Percentiles rank a stretch among this genome's conserved stretches.
Conservation (phyloP, 129 eudicot species). For the Centaurea solstitialis region DNA sequence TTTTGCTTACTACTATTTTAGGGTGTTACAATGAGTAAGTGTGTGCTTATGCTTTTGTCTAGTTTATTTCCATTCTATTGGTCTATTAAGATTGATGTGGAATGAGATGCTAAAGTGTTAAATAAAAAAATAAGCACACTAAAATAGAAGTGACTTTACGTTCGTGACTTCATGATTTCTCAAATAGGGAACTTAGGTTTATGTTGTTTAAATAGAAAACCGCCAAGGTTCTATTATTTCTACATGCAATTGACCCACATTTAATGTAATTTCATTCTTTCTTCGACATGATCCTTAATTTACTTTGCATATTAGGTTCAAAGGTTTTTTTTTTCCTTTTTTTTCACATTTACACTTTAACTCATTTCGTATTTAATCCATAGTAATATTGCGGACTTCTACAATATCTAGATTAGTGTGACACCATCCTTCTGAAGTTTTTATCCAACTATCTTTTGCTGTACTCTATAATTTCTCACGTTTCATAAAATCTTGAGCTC, state of each 20-base stretch:
- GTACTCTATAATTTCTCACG: not conserved
- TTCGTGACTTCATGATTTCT: not conserved
- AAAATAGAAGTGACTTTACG: not conserved
- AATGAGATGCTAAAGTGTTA: not conserved
- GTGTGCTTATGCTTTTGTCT: not conserved
- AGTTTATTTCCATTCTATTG: not conserved
- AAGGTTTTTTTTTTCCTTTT: too few relatives aligned
- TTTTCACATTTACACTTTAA: too few relatives aligned
- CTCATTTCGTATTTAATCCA: too few relatives aligned
- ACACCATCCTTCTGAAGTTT: too few relatives aligned
- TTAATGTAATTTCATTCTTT: too few relatives aligned
- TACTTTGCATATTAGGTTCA: not conserved
- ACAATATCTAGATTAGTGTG: too few relatives aligned
- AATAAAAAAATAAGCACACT: not conserved
- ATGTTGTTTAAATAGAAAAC: not conserved
- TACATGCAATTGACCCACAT: not conserved
- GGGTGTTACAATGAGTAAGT: not conserved
- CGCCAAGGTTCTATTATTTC: too few relatives aligned
- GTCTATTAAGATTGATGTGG: not conserved
- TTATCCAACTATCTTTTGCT: not conserved
- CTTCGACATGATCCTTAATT: not conserved
- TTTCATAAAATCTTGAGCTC: not conserved
- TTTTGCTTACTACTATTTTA: not conserved
- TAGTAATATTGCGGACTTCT: too few relatives aligned
- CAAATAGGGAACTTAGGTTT: not conserved